Conservation (phyloP, 2,329 filamentous ascomycete genomes). For the Penicillium concentricum region DNA sequence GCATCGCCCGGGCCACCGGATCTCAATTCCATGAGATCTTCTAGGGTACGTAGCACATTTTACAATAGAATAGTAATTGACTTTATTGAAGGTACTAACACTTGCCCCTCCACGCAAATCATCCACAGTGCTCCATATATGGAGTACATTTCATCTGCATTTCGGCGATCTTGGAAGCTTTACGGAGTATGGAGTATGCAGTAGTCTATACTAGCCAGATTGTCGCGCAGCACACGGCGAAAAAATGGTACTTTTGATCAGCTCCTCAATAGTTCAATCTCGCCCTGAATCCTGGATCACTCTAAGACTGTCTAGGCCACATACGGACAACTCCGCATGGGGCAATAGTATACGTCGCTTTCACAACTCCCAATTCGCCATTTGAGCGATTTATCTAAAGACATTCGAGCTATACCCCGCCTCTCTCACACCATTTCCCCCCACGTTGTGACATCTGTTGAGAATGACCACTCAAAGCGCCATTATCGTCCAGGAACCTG, state of each 20-base stretch:
- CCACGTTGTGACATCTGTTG: not conserved
- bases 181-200: no score
- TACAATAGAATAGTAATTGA: not conserved
- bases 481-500: conserved; percentile 13
- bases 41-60: not conserved
- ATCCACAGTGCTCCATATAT: no score
- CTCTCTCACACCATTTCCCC: not conserved
- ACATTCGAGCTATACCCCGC: not conserved
- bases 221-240: not conserved
- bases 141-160: not conserved
- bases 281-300: not conserved
- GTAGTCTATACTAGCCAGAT: not conserved
- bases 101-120: not conserved
- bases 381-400: not conserved
- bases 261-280: not conserved
- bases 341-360: not conserved
- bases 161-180: not conserved
- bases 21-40: not conserved
- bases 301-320: not conserved
- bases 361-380: not conserved
- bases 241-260: not conserved
- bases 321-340: not conserved
- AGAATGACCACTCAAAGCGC: conserved; percentile 16
- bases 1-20: not conserved
- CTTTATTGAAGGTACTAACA: not conserved